Percentiles rank a stretch among this genome's conserved stretches.
phyloP scores from a whole-genome alignment of 169 alveolate genomes.

The Perkinsus marinus region DNA sequence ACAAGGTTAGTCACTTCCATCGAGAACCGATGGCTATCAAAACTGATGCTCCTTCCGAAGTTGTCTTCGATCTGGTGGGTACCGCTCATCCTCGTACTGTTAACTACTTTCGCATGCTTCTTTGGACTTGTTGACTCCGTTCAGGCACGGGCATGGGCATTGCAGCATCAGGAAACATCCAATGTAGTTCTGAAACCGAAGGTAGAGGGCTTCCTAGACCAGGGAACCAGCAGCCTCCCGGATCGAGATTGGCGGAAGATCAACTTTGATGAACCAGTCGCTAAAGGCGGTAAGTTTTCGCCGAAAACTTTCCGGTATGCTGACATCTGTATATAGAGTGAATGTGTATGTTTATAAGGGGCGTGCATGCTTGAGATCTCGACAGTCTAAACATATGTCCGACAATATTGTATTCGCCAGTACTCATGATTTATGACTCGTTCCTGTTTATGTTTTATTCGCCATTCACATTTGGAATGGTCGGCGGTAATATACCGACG shows the following conservation, averaged over 20 bases:
- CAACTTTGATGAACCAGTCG: not conserved
- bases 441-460: too few relatives aligned
- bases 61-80: constrained; percentile 57
- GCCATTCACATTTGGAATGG: too few relatives aligned
- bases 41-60: constrained; percentile 51
- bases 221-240: not conserved
- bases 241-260: not conserved
- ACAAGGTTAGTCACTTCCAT: constrained; percentile 58
- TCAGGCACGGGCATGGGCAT: not conserved
- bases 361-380: too few relatives aligned
- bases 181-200: not conserved
- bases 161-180: not conserved
- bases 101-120: not conserved
- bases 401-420: too few relatives aligned
- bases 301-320: too few relatives aligned
- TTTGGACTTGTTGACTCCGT: not conserved
- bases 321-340: too few relatives aligned
- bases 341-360: too few relatives aligned
- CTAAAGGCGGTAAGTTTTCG: not conserved
- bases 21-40: constrained; percentile 60
- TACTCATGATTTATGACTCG: too few relatives aligned
- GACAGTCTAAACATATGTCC: too few relatives aligned
- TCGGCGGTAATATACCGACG: too few relatives aligned
- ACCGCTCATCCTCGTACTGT: not conserved
- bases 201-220: not conserved